Evolutionary conservation across 257 asterid genomes (phyloP).

Genomic region (Osmanthus fragrans): DNA sequence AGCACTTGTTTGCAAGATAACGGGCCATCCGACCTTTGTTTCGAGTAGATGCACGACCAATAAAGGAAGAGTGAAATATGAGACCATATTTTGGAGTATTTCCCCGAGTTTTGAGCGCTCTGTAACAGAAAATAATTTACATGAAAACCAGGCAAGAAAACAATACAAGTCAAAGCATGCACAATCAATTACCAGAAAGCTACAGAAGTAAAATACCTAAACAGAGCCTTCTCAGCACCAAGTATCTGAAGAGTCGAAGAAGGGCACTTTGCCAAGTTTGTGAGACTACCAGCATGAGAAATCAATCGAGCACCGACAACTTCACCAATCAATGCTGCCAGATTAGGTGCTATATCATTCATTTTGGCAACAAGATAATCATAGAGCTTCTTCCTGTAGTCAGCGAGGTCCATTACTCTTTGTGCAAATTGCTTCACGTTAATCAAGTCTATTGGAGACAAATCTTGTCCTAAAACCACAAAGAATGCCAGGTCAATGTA

Average conservation of each 20-base stretch:
- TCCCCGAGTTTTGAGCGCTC: constrained; percentile 91
- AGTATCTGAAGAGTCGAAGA: constrained; percentile 97
- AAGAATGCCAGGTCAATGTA: constrained; percentile 13
- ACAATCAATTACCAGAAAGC: background rate
- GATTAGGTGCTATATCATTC: constrained; percentile 93
- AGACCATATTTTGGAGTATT: constrained; percentile 99
- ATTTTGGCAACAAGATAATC: constrained; percentile 88
- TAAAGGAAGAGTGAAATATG: constrained; percentile 95
- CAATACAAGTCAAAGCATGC: background rate
- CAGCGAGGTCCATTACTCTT: constrained; percentile 92
- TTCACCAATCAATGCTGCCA: constrained; percentile 95
- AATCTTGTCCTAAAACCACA: constrained; percentile 75
- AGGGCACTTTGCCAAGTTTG: constrained; percentile 94
- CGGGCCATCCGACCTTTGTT: constrained; percentile 99
- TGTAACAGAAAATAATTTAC: constrained; percentile 23
- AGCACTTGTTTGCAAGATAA: constrained; percentile 95
- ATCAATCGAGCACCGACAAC: constrained; percentile 97
- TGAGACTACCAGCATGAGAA: constrained; percentile 98
- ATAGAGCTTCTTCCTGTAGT: constrained; percentile 82
- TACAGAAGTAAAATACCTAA: constrained; percentile 48
- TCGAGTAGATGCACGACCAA: constrained; percentile 91
- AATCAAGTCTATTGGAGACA: constrained; percentile 82
- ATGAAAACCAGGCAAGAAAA: background rate
- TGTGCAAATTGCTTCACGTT: constrained; percentile 92
- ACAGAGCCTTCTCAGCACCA: constrained; percentile 97